These are phyloP conservation scores for Scheffersomyces titani DNA, from an alignment of 1,139 yeast genomes.

Conservation along the genomic window DNA sequence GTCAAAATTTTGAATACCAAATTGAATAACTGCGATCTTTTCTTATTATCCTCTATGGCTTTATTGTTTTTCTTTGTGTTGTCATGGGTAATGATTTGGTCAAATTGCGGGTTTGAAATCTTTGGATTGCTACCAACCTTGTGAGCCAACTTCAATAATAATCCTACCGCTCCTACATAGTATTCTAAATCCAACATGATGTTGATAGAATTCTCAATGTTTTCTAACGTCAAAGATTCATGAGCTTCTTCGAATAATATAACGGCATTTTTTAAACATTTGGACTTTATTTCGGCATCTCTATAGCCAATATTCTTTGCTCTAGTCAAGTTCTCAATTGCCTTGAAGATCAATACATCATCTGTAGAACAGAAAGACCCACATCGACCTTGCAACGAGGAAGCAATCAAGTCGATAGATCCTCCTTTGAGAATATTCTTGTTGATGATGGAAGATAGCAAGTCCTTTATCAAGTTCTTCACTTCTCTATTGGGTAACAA, in stretches of 20 bases:
- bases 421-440: constrained; percentile 90
- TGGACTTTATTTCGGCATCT: constrained; percentile 69
- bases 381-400: constrained; percentile 87
- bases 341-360: constrained; percentile 92
- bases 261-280: constrained; percentile 75
- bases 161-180: constrained; percentile 84
- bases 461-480: constrained; percentile 79
- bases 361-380: constrained; percentile 93
- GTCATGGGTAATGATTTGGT: constrained; percentile 7
- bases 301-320: constrained; percentile 75
- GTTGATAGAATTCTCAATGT: constrained; percentile 75
- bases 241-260: constrained; percentile 78
- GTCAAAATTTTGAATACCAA: constrained; percentile 74
- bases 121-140: constrained; percentile 49
- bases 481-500: constrained; percentile 65
- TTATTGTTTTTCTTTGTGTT: constrained; percentile 8
- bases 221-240: constrained; percentile 74
- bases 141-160: constrained; percentile 74
- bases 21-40: constrained; percentile 63
- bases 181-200: constrained; percentile 78
- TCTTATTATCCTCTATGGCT: constrained; percentile 20
- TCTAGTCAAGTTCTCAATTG: constrained; percentile 84
- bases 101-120: constrained; percentile 2
- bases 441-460: constrained; percentile 85
- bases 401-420: constrained; percentile 86